These are phyloP conservation scores for Calcarisporium arbuscula DNA, from an alignment of 2,329 filamentous ascomycete genomes.

Conservation along the genomic window DNA sequence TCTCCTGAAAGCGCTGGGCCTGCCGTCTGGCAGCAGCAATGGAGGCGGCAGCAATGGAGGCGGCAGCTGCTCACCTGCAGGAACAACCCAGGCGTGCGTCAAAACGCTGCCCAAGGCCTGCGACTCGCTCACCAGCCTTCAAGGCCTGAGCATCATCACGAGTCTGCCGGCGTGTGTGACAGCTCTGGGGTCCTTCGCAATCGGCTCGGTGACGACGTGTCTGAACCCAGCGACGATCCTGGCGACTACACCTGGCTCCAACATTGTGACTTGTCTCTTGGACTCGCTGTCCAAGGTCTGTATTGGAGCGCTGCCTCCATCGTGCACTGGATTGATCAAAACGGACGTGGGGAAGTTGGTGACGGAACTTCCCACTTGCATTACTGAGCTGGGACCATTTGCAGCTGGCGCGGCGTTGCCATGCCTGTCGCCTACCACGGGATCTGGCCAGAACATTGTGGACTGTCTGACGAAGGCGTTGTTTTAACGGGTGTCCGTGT, in stretches of 20 bases:
- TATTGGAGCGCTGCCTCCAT: not conserved
- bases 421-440: not conserved
- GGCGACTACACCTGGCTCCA: not conserved
- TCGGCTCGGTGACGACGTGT: not conserved
- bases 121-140: not conserved
- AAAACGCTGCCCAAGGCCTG: not conserved
- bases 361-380: not conserved
- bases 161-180: not conserved
- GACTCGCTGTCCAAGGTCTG: not conserved
- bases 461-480: not conserved
- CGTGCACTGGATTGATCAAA: not conserved
- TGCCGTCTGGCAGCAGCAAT: not conserved
- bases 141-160: not conserved
- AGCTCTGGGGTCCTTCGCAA: not conserved
- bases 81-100: not conserved
- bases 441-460: not conserved
- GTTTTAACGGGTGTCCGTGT: too few species aligned
- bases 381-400: constrained; percentile 1
- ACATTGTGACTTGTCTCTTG: not conserved
- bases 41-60: too few species aligned
- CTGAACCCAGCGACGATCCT: not conserved
- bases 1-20: constrained; percentile 1
- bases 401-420: not conserved
- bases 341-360: not conserved
- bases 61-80: not conserved